Conservation (phyloP, 805 yeast genomes). For the Schwanniomyces polymorphus region DNA sequence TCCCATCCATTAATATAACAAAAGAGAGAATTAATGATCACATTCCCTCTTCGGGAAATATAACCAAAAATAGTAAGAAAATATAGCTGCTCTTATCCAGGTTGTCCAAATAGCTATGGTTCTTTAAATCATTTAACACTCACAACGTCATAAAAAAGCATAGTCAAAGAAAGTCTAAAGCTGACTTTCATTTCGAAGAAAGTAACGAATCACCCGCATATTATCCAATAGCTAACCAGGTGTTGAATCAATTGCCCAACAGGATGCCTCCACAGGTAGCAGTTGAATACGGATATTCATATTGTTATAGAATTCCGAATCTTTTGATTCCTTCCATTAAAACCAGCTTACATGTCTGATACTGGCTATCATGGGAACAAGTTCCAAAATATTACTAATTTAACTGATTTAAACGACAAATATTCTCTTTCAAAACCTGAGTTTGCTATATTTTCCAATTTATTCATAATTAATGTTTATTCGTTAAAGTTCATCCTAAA, state of each 20-base stretch:
- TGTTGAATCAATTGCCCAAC: background rate
- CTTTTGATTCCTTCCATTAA: no score
- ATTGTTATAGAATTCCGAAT: background rate
- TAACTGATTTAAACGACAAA: no score
- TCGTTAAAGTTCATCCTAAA: no score
- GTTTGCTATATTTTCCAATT: no score
- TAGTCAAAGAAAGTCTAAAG: slow-evolving; percentile 42
- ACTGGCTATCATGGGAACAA: no score
- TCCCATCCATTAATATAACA: no score
- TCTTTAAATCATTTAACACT: slow-evolving; percentile 42
- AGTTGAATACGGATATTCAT: background rate
- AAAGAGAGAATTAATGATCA: no score
- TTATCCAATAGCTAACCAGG: background rate
- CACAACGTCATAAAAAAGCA: slow-evolving; percentile 46
- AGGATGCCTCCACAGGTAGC: background rate
- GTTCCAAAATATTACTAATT: no score
- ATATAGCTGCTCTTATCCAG: slow-evolving; percentile 35
- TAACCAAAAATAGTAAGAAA: slow-evolving; percentile 36
- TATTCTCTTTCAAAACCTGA: no score
- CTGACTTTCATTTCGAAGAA: slow-evolving; percentile 34
- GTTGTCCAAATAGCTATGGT: slow-evolving; percentile 43
- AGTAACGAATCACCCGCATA: slow-evolving; percentile 1
- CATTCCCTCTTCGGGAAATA: no score
- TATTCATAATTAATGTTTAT: no score
- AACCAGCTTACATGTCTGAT: no score